Evolutionary conservation across 139 green algal species (phyloP).

Genomic region (Volvox africanus): DNA sequence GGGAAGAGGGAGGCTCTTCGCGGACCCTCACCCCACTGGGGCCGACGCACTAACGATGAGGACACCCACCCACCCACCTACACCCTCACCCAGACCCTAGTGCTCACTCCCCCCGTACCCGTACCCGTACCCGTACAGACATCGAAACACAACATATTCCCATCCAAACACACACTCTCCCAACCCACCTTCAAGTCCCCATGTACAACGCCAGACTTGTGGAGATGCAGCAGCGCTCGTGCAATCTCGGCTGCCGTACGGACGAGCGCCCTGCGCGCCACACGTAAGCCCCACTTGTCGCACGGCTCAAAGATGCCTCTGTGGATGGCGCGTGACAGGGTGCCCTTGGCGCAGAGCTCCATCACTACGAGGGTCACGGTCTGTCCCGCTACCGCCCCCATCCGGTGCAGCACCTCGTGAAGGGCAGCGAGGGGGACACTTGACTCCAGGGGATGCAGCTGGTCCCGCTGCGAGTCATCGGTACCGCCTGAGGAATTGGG

Average conservation of each 20-base stretch:
- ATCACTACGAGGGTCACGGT: conserved; percentile 29
- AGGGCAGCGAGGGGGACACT: not conserved
- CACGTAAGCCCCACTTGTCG: not conserved
- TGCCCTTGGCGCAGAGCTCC: conserved; percentile 19
- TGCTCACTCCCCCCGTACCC: too few species aligned
- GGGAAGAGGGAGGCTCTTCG: too few species aligned
- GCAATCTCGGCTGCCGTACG: conserved; percentile 27
- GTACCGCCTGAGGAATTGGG: not conserved
- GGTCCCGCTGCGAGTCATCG: not conserved
- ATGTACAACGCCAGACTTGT: conserved; percentile 24
- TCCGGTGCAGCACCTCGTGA: not conserved
- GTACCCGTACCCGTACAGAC: too few species aligned
- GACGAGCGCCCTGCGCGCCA: conserved; percentile 16
- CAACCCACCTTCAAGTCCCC: conserved; percentile 43
- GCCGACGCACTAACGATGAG: too few species aligned
- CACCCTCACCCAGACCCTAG: too few species aligned
- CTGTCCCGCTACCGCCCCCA: not conserved
- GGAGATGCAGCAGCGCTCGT: conserved; percentile 35
- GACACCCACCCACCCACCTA: not conserved
- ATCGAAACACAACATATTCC: too few species aligned
- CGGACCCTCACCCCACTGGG: too few species aligned
- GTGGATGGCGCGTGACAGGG: not conserved
- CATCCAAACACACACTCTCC: too few species aligned
- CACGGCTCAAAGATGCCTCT: not conserved
- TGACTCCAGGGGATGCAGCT: not conserved